These are phyloP conservation scores for Pseudofabraea citricarpa DNA, from an alignment of 2,329 filamentous ascomycete species.

Conservation along the genomic window DNA sequence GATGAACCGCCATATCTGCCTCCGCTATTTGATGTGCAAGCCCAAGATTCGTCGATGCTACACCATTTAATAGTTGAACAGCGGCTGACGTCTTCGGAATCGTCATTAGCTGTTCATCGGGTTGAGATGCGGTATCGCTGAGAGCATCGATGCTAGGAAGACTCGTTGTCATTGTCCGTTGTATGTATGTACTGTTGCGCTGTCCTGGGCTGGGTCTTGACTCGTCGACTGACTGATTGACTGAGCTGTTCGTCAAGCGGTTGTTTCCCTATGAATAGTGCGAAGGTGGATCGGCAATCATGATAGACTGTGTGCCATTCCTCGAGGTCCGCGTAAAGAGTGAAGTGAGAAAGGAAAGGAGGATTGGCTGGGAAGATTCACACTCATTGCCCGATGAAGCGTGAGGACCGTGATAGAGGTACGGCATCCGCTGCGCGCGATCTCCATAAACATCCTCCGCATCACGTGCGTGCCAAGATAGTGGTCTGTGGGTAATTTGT, in stretches of 20 bases:
- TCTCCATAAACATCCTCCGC: no score
- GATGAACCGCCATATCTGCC: conserved; percentile 10
- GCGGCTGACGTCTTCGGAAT: conserved; percentile 25
- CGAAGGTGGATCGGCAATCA: not conserved
- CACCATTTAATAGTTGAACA: conserved; percentile 15
- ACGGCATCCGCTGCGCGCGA: no score
- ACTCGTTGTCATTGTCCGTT: conserved; percentile 22
- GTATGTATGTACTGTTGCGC: no score
- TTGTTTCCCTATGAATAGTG: not conserved
- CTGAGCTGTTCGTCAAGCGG: not conserved
- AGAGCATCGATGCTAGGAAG: conserved; percentile 18
- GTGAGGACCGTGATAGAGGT: no score
- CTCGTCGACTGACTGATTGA: no score
- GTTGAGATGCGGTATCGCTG: conserved; percentile 23
- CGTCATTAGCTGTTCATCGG: conserved; percentile 20
- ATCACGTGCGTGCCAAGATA: no score
- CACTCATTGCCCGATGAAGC: no score
- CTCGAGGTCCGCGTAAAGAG: no score
- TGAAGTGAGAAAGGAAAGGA: no score
- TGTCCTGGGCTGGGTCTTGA: no score
- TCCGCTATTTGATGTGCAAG: conserved; percentile 15
- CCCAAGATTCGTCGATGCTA: conserved; percentile 15
- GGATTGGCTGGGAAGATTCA: no score
- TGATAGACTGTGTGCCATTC: not conserved
- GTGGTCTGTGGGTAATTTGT: no score